Evolutionary conservation across 176 grass and related monocot species (phyloP).

Genomic region (Oryza glaberrima): DNA sequence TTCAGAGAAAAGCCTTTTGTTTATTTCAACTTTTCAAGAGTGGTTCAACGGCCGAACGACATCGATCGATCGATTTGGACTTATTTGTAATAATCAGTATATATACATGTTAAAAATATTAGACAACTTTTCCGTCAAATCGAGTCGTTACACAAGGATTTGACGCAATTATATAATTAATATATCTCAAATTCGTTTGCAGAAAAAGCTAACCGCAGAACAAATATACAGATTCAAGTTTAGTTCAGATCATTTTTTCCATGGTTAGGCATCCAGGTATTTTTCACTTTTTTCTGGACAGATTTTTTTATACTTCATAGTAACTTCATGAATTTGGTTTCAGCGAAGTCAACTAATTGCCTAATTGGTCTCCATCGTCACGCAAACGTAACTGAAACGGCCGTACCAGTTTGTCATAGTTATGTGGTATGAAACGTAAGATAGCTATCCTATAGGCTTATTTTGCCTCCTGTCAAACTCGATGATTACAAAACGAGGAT

Average conservation of each 20-base stretch:
- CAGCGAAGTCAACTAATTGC: background rate
- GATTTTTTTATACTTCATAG: background rate
- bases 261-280: background rate
- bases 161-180: background rate
- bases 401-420: background rate
- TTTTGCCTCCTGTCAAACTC: background rate
- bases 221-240: background rate
- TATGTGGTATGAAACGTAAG: background rate
- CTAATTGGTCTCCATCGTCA: background rate
- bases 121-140: background rate
- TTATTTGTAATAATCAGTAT: background rate
- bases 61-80: background rate
- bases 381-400: background rate
- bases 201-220: background rate
- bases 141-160: background rate
- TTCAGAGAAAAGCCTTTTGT: background rate
- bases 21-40: background rate
- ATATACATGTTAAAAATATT: background rate
- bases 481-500: background rate
- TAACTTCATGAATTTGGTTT: background rate
- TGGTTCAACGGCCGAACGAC: background rate
- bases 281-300: background rate
- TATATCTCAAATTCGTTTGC: background rate
- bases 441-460: background rate
- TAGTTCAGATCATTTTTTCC: background rate